Evolutionary conservation across 2,329 filamentous ascomycete species (phyloP).

Genomic region (Cadophora luteo-olivacea): DNA sequence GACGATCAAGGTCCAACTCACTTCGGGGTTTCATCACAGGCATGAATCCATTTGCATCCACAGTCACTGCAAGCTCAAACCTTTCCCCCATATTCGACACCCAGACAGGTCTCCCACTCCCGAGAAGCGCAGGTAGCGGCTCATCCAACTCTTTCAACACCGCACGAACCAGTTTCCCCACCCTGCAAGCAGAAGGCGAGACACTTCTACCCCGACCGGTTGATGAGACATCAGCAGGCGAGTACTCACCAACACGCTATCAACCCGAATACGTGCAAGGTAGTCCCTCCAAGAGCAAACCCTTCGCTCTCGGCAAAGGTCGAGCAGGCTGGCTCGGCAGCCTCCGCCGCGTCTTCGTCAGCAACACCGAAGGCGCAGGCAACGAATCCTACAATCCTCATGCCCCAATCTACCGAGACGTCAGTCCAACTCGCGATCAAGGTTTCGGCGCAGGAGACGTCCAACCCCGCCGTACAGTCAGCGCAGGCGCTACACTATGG

Average conservation of each 20-base stretch:
- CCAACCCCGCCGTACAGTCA: constrained; percentile 52
- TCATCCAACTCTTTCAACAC: constrained; percentile 40
- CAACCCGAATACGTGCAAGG: constrained; percentile 46
- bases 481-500: constrained; percentile 55
- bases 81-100: constrained; percentile 34
- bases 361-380: constrained; percentile 19
- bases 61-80: constrained; percentile 27
- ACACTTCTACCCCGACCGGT: constrained; percentile 40
- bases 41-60: constrained; percentile 39
- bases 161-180: constrained; percentile 41
- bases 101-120: constrained; percentile 28
- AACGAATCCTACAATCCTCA: background rate
- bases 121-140: constrained; percentile 37
- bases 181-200: constrained; percentile 42
- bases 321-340: constrained; percentile 66
- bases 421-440: constrained; percentile 37
- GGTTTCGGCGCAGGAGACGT: constrained; percentile 16
- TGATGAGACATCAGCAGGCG: constrained; percentile 25
- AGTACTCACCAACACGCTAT: constrained; percentile 34
- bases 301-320: constrained; percentile 35
- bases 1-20: constrained; percentile 40
- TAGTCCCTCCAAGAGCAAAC: constrained; percentile 64
- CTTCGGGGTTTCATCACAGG: constrained; percentile 41
- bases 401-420: constrained; percentile 24
- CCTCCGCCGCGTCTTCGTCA: constrained; percentile 52